Evolutionary conservation across 495 filamentous ascomycete species (phyloP).

Genomic region (Schizothecium vesticola): DNA sequence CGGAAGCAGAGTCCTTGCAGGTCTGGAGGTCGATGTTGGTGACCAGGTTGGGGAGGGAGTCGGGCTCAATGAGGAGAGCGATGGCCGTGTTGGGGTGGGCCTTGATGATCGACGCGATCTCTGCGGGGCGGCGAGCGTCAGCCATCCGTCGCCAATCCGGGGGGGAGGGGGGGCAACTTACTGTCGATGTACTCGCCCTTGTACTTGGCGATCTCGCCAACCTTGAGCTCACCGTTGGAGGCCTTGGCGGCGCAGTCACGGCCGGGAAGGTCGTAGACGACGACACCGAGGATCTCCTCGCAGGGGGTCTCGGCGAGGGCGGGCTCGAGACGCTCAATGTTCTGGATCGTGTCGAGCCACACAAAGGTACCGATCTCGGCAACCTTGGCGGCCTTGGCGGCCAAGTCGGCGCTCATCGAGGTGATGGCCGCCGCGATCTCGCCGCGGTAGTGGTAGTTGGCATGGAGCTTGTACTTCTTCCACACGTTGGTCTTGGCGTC

Average conservation of each 20-base stretch:
- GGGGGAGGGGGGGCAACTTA: constrained; percentile 27
- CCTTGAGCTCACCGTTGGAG: constrained; percentile 68
- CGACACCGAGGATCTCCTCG: constrained; percentile 55
- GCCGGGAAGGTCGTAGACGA: constrained; percentile 73
- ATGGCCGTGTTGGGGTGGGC: constrained; percentile 50
- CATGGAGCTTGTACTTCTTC: constrained; percentile 47
- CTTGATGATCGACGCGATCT: constrained; percentile 53
- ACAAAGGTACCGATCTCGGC: constrained; percentile 64
- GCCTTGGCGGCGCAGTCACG: constrained; percentile 73
- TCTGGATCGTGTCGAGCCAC: constrained; percentile 61
- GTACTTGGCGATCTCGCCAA: constrained; percentile 60
- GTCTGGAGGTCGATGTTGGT: constrained; percentile 63
- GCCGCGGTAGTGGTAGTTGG: constrained; percentile 52
- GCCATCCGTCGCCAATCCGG: constrained; percentile 18
- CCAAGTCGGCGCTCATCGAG: constrained; percentile 35
- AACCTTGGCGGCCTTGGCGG: constrained; percentile 43
- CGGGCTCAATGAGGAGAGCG: constrained; percentile 62
- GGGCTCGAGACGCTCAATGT: constrained; percentile 54
- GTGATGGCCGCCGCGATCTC: constrained; percentile 49
- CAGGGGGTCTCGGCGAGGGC: constrained; percentile 52
- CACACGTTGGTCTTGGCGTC: constrained; percentile 51
- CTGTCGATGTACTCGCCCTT: constrained; percentile 65
- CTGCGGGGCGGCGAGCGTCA: constrained; percentile 33
- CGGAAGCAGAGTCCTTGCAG: constrained; percentile 56
- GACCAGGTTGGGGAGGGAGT: constrained; percentile 74